These are phyloP conservation scores for Macrophomina phaseolina DNA, from an alignment of 2,329 filamentous ascomycete genomes.

Conservation along the genomic window DNA sequence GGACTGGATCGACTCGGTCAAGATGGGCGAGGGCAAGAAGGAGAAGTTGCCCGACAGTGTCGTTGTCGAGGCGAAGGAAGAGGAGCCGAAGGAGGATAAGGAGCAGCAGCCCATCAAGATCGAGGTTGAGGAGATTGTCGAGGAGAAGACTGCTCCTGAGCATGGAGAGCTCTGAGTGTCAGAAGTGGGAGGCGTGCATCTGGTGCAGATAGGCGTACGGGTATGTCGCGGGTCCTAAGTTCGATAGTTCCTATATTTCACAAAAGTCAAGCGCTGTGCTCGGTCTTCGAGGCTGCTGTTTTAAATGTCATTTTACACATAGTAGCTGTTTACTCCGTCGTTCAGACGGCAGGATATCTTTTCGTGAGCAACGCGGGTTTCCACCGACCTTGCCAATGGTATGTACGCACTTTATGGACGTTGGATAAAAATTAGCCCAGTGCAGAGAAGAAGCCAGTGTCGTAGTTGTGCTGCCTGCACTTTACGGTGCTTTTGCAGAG, in stretches of 20 bases:
- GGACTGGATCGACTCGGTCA: slow-evolving; percentile 87
- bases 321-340: too few relatives aligned
- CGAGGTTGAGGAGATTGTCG: slow-evolving; percentile 39
- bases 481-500: too few relatives aligned
- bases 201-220: not conserved
- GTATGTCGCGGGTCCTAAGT: not conserved
- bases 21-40: slow-evolving; percentile 85
- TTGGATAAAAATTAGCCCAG: too few relatives aligned
- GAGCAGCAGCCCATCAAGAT: slow-evolving; percentile 41
- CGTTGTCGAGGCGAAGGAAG: slow-evolving; percentile 37
- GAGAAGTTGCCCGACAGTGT: slow-evolving; percentile 65
- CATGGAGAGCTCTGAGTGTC: slow-evolving; percentile 38
- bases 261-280: too few relatives aligned
- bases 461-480: too few relatives aligned
- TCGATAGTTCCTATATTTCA: not conserved
- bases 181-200: not conserved
- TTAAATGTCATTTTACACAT: too few relatives aligned
- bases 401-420: too few relatives aligned
- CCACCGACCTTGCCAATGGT: too few relatives aligned
- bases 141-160: slow-evolving; percentile 30
- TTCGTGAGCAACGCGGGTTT: too few relatives aligned
- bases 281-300: too few relatives aligned
- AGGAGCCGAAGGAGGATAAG: slow-evolving; percentile 33
- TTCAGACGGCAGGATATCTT: too few relatives aligned
- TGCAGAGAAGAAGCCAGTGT: too few relatives aligned